Evolutionary conservation across 352 stramenopile species (phyloP), one percentile per base, ranked within the genome.

Genomic region (Globisporangium polare): DNA sequence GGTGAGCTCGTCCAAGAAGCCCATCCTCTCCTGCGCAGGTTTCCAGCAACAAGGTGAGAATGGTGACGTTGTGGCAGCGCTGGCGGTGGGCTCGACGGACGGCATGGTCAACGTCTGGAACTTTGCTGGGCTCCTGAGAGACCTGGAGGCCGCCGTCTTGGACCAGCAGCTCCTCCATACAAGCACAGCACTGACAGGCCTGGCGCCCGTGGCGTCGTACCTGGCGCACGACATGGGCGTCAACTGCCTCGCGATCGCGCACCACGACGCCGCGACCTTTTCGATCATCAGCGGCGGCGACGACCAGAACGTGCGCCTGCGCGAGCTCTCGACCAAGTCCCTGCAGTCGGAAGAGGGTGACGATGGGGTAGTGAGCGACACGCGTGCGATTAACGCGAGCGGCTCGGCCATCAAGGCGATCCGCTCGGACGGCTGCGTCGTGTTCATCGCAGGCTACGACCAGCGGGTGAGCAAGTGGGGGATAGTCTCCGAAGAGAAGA

Each of bases 71-170:
- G 31, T 71, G 35, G 74, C 72, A 27, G 66, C 88, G 26, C 60
- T 96, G 47, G 83, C 78, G n/a, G 78, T 91, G 20, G 87, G 87
- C 9, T 89, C 83, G 33, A 96, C 87, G 15, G 86, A 96, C 53
- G 87, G 87, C 12, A 71, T 89, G 53, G 68, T 96, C 49, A 89
- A 83, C 54, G 35, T 96, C 18, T 95, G 85, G 83, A 61, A 92
- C 53, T 45, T 95, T 10, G 76, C 57, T 22, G 41, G 29, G 1
- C 31, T 82, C 35, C 50, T 79, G 15, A 47, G 39, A 17, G 17
- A 74, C n/a, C 52, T 87, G 5, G 43, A 51, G 31, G 13, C 26
- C 1, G 31, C 42, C 8, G 17, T 7, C 12, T 37, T 54, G 8
- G 18, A 56, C 27, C 27, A 27, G 13, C 50, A 42, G 29, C 50